Conservation (phyloP, 1,139 yeast genomes). For the Protomyces gravidus region DNA sequence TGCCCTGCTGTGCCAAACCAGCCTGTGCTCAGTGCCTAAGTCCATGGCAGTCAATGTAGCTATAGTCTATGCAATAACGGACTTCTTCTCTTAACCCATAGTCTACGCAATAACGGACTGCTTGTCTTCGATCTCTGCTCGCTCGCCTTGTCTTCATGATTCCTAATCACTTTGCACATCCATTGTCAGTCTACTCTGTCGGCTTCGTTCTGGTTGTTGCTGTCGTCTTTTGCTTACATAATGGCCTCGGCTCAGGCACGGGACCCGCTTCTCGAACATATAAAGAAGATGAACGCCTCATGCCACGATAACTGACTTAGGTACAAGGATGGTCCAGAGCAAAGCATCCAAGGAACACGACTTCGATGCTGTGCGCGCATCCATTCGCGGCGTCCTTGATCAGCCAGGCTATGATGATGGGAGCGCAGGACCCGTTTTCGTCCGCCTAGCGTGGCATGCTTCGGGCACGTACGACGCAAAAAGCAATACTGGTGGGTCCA, state of each 20-base stretch:
- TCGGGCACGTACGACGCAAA: constrained; percentile 60
- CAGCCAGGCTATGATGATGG: constrained; percentile 70
- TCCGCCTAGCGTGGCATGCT: constrained; percentile 70
- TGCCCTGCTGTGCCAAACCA: background rate
- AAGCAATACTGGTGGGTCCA: constrained; percentile 69
- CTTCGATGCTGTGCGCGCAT: constrained; percentile 58
- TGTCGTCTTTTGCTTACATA: background rate
- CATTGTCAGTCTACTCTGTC: no score
- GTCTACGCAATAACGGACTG: no score
- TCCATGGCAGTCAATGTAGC: no score
- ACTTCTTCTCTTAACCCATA: no score
- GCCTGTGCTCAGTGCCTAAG: background rate
- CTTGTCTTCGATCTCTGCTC: no score
- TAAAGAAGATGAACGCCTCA: no score
- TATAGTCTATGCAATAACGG: no score
- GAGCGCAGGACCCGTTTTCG: constrained; percentile 64
- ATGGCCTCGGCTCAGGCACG: background rate
- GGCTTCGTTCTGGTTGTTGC: no score
- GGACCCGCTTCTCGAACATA: no score
- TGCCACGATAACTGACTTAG: background rate
- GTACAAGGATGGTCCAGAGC: constrained; percentile 7
- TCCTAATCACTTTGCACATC: no score
- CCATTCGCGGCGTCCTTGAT: constrained; percentile 66
- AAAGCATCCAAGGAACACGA: constrained; percentile 25
- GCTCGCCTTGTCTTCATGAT: no score